Conservation (phyloP, 441 rosid species). For the Adansonia grandidieri region DNA sequence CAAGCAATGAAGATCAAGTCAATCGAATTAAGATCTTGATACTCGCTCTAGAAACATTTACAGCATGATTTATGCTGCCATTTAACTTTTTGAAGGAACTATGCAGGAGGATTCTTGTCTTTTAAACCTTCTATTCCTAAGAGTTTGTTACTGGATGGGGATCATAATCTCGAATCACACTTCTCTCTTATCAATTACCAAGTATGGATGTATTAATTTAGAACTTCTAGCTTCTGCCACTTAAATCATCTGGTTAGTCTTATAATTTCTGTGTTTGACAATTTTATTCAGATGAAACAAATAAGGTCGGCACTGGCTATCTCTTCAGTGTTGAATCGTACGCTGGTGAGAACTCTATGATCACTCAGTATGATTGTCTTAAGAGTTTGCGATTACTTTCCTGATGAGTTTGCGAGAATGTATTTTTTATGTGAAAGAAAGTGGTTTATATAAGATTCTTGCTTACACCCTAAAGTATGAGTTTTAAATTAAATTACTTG, state of each 20-base stretch:
- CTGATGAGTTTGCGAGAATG: background rate
- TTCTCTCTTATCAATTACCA: slow-evolving; percentile 84
- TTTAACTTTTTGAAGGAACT: slow-evolving; percentile 33
- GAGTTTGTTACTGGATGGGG: slow-evolving; percentile 80
- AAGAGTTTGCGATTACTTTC: slow-evolving; percentile 5
- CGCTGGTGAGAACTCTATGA: slow-evolving; percentile 68
- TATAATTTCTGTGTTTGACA: slow-evolving; percentile 30
- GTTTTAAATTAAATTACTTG: slow-evolving; percentile 11
- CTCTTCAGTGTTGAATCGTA: slow-evolving; percentile 83
- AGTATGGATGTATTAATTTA: slow-evolving; percentile 49
- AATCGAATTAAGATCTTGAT: slow-evolving; percentile 3
- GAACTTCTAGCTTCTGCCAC: slow-evolving; percentile 26
- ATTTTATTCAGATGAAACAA: slow-evolving; percentile 73
- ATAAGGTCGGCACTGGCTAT: slow-evolving; percentile 91
- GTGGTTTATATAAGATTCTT: background rate
- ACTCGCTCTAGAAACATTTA: slow-evolving; percentile 16
- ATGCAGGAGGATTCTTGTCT: slow-evolving; percentile 89
- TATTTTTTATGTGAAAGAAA: background rate
- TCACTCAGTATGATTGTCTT: slow-evolving; percentile 11
- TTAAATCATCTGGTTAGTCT: slow-evolving; percentile 27
- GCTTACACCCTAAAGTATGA: background rate
- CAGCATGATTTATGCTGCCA: slow-evolving; percentile 16
- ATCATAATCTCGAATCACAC: slow-evolving; percentile 78
- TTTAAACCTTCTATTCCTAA: slow-evolving; percentile 91
- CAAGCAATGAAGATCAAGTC: slow-evolving; percentile 13